Conservation (phyloP, 2,329 filamentous ascomycete genomes). For the Beauveria scarabaeidicola region DNA sequence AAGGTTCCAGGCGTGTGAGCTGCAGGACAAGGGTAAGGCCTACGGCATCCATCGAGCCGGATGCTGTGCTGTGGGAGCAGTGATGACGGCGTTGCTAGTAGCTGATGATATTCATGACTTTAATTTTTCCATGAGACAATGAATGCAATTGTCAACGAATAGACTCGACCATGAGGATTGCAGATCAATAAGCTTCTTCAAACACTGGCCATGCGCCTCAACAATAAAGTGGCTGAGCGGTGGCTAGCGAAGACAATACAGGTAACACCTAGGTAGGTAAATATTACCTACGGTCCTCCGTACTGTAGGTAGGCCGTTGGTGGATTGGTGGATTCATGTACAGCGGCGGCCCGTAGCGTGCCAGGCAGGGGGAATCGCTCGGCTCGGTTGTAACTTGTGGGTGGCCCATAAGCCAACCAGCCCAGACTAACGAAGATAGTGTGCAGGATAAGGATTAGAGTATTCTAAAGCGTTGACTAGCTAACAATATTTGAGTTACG, state of each 20-base stretch:
- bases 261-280: too few relatives aligned
- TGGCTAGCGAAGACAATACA: too few relatives aligned
- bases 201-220: not conserved
- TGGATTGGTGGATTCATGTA: not conserved
- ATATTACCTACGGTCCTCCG: too few relatives aligned
- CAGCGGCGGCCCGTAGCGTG: not conserved
- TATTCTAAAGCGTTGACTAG: too few relatives aligned
- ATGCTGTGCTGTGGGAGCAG: not conserved
- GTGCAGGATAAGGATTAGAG: too few relatives aligned
- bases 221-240: slow-evolving; percentile 12
- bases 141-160: not conserved
- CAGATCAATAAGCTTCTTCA: not conserved
- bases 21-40: not conserved
- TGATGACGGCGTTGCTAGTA: not conserved
- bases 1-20: slow-evolving; percentile 3
- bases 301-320: not conserved
- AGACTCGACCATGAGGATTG: not conserved
- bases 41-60: not conserved
- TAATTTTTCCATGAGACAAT: not conserved
- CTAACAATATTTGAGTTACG: too few relatives aligned
- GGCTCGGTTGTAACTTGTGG: too few relatives aligned
- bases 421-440: too few relatives aligned
- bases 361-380: not conserved
- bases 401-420: too few relatives aligned
- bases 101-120: not conserved